phyloP scores from a whole-genome alignment of 78 protist species.

The Protostelium mycophagum region DNA sequence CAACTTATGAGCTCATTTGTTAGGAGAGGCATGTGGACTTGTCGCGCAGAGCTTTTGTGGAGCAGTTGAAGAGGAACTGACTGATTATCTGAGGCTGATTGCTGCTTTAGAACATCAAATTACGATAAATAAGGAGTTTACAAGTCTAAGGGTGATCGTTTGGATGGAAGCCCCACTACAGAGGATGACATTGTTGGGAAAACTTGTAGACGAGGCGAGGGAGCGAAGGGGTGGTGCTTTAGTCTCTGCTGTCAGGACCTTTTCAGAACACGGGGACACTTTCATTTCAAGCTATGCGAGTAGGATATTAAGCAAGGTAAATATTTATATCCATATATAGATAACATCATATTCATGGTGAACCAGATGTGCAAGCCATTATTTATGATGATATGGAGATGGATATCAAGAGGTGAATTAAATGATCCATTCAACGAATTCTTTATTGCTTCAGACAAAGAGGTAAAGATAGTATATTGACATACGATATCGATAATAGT shows the following conservation, averaged over 20 bases:
- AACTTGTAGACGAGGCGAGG: background rate
- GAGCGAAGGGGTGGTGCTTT: background rate
- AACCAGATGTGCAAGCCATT: conserved; percentile 32
- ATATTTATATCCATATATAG: conserved; percentile 17
- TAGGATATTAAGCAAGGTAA: conserved; percentile 23
- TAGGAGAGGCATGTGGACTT: too few relatives aligned
- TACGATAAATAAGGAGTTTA: background rate
- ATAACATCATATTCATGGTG: conserved; percentile 20
- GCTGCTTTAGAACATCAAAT: conserved; percentile 17
- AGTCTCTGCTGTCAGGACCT: background rate
- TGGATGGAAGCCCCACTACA: conserved; percentile 45
- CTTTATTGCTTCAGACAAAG: conserved; percentile 19
- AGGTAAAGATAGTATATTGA: background rate
- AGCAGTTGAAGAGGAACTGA: conserved; percentile 38
- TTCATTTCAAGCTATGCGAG: conserved; percentile 7
- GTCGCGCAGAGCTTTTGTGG: conserved; percentile 38
- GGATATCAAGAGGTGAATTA: conserved; percentile 61
- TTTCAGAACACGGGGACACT: background rate
- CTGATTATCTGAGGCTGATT: conserved; percentile 38
- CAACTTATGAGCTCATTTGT: too few relatives aligned
- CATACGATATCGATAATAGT: background rate
- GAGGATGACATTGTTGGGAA: conserved; percentile 9
- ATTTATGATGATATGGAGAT: conserved; percentile 25
- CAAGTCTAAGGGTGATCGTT: conserved; percentile 23
- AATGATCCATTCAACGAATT: conserved; percentile 51